These are phyloP conservation scores for Trichoderma arundinaceum DNA, from an alignment of 2,329 filamentous ascomycete genomes.

Conservation along the genomic window DNA sequence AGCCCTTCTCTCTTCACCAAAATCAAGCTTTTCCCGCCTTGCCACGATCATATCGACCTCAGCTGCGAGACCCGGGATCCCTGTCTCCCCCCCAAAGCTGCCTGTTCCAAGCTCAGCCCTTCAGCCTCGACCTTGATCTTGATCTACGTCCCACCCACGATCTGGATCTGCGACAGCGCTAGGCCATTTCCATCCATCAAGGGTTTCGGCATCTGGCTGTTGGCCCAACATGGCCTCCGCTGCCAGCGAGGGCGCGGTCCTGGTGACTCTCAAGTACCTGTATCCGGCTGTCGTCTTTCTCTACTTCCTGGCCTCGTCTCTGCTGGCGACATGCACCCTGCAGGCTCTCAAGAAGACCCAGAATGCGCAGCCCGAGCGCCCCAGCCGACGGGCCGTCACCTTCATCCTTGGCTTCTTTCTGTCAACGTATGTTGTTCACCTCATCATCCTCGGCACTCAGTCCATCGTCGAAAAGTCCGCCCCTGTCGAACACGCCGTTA, in stretches of 20 bases:
- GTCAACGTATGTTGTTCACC: slow-evolving; percentile 55
- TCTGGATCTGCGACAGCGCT: slow-evolving; percentile 8
- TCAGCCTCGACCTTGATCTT: slow-evolving; percentile 1
- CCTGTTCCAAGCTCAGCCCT: slow-evolving; percentile 11
- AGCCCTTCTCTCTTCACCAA: slow-evolving; percentile 1
- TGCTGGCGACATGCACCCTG: slow-evolving; percentile 59
- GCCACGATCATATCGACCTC: background rate
- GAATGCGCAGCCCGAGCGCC: slow-evolving; percentile 31
- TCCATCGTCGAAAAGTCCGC: slow-evolving; percentile 30
- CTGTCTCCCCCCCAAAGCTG: slow-evolving; percentile 1
- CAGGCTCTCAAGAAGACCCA: slow-evolving; percentile 49
- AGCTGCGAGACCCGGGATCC: slow-evolving; percentile 3
- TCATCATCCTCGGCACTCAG: slow-evolving; percentile 45
- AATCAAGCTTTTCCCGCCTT: background rate
- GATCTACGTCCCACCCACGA: slow-evolving; percentile 2
- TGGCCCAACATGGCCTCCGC: slow-evolving; percentile 30
- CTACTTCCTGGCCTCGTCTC: slow-evolving; percentile 61
- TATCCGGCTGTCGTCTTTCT: slow-evolving; percentile 62
- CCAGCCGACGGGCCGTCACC: slow-evolving; percentile 39
- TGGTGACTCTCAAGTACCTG: slow-evolving; percentile 60
- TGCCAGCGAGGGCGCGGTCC: slow-evolving; percentile 37
- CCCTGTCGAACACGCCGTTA: slow-evolving; percentile 54
- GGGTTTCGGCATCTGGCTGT: background rate
- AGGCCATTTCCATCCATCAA: background rate
- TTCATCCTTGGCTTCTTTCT: slow-evolving; percentile 54